A percentile compares a stretch with the other conserved stretches of the same genome.
phyloP scores from a whole-genome alignment of 352 stramenopile species.

The Pythium monospermum region DNA sequence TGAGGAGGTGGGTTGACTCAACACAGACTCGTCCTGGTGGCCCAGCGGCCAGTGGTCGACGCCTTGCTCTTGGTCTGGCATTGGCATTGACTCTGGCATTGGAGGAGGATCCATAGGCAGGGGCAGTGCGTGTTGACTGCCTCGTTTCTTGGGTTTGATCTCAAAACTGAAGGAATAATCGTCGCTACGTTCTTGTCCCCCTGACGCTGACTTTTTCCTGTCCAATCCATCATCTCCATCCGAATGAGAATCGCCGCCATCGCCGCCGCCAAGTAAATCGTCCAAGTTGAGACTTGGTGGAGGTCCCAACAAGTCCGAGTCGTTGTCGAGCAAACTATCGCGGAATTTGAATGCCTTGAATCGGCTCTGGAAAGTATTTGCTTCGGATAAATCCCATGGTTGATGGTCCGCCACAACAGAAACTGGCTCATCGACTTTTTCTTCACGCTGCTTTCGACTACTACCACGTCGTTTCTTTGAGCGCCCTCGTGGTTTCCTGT shows the following conservation, averaged over 20 bases:
- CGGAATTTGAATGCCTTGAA: conserved; percentile 14
- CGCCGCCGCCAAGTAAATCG: conserved; percentile 6
- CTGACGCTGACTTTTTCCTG: conserved; percentile 6
- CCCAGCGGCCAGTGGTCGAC: no score
- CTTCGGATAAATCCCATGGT: background rate
- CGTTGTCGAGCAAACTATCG: conserved; percentile 11
- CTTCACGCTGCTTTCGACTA: no score
- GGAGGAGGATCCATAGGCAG: background rate
- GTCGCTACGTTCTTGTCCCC: no score
- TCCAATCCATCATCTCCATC: conserved; percentile 10
- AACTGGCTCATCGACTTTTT: no score
- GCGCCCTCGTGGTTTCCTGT: no score
- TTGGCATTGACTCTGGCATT: background rate
- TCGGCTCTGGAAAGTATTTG: background rate
- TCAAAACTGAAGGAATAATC: conserved; percentile 46
- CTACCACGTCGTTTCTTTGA: no score
- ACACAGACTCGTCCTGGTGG: no score
- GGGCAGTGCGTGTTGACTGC: background rate
- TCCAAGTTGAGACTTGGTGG: conserved; percentile 18
- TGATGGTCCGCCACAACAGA: no score
- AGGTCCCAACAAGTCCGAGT: background rate
- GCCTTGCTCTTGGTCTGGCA: background rate
- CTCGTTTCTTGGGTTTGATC: conserved; percentile 31
- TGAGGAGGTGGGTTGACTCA: no score
- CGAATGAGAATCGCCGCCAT: background rate